A percentile compares a stretch with the other conserved stretches of the same genome.
Conservation (phyloP, 2,329 filamentous ascomycete genomes). For the Nigrospora osmanthi region DNA sequence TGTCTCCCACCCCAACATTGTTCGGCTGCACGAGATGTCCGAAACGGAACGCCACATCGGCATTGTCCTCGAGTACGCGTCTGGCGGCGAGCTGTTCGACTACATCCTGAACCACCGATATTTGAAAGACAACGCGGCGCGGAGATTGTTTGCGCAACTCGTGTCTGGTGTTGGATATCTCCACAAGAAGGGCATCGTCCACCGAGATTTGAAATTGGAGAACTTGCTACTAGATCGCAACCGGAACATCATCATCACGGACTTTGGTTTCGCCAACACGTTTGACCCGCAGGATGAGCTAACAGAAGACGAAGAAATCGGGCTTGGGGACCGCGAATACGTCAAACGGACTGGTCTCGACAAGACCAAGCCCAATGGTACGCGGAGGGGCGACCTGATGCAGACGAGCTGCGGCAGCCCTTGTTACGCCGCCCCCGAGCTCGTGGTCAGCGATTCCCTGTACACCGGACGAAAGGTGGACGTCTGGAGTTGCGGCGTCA, state of each 20-base stretch:
- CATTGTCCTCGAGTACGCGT: slow-evolving; percentile 97
- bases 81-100: slow-evolving; percentile 94
- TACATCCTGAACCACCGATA: slow-evolving; percentile 97
- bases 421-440: slow-evolving; percentile 92
- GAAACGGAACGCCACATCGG: slow-evolving; percentile 96
- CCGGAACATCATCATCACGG: slow-evolving; percentile 98
- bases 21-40: slow-evolving; percentile 95
- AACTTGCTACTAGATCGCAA: slow-evolving; percentile 93
- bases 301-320: slow-evolving; percentile 81
- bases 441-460: slow-evolving; percentile 93
- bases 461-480: slow-evolving; percentile 98
- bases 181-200: slow-evolving; percentile 97
- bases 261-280: slow-evolving; percentile 98
- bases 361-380: slow-evolving; percentile 64
- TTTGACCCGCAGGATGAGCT: slow-evolving; percentile 87
- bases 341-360: slow-evolving; percentile 84
- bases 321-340: slow-evolving; percentile 78
- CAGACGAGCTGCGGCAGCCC: slow-evolving; percentile 98
- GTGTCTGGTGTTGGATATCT: slow-evolving; percentile 95
- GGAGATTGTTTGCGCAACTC: slow-evolving; percentile 87
- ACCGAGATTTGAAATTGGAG: slow-evolving; percentile 93
- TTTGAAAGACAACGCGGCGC: slow-evolving; percentile 85
- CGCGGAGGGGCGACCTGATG: slow-evolving; percentile 89
- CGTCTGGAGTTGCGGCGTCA: slow-evolving; percentile 98
- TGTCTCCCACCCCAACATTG: slow-evolving; percentile 92